Percentiles rank a stretch among this genome's conserved stretches.
Evolutionary conservation across 495 filamentous ascomycete genomes (phyloP).

Genomic region (Penicillium steckii): DNA sequence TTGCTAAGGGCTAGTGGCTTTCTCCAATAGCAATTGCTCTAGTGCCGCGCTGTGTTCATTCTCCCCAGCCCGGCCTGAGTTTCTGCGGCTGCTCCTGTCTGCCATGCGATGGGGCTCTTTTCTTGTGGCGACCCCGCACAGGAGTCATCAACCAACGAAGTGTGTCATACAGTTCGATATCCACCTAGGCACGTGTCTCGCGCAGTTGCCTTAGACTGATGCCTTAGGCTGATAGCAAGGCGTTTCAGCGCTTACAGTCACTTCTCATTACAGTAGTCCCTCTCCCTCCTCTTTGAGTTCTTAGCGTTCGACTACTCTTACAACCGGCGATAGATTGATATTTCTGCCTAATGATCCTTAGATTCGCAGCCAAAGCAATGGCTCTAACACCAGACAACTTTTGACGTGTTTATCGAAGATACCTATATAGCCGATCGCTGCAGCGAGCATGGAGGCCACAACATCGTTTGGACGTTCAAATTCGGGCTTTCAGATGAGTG

Average conservation of each 20-base stretch:
- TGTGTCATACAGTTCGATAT: background rate
- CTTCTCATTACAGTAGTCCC: background rate
- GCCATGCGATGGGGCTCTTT: too few species aligned
- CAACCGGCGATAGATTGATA: conserved; percentile 1
- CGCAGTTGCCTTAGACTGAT: background rate
- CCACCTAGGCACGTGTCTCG: background rate
- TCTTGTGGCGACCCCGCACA: too few species aligned
- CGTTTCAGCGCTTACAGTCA: conserved; percentile 2
- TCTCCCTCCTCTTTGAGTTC: conserved; percentile 1
- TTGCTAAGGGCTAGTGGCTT: too few species aligned
- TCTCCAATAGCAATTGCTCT: too few species aligned
- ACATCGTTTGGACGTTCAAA: conserved; percentile 9
- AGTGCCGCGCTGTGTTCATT: too few species aligned
- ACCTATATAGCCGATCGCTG: background rate
- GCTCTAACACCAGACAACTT: conserved; percentile 1
- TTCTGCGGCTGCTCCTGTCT: too few species aligned
- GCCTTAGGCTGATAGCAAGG: conserved; percentile 2
- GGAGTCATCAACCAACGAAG: too few species aligned
- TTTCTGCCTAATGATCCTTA: background rate
- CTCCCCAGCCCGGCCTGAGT: too few species aligned
- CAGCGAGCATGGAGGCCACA: conserved; percentile 7
- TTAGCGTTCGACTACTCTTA: background rate
- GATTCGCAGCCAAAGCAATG: conserved; percentile 1
- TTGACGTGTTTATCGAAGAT: background rate
- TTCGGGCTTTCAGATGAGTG: conserved; percentile 9